These are phyloP conservation scores for Hypericum androsaemum DNA, from an alignment of 345 rosid genomes.

Conservation along the genomic window DNA sequence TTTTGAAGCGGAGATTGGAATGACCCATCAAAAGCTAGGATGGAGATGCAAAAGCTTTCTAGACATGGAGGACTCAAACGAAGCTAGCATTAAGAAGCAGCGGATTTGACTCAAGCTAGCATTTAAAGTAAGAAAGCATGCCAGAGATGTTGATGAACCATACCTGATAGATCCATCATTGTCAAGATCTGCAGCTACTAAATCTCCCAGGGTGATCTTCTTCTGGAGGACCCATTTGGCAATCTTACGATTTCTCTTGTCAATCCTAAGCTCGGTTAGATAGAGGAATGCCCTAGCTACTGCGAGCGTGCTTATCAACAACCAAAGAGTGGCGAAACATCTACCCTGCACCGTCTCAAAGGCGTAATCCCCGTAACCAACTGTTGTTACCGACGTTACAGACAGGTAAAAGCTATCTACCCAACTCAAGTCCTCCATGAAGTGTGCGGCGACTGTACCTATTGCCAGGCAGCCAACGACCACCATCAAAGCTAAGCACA, in stretches of 20 bases:
- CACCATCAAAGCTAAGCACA: slow-evolving; percentile 36
- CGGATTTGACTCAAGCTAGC: too few species aligned
- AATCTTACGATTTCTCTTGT: slow-evolving; percentile 42
- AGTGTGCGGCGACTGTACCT: slow-evolving; percentile 35
- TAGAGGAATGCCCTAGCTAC: slow-evolving; percentile 58
- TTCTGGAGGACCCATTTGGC: slow-evolving; percentile 58
- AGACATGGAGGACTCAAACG: too few species aligned
- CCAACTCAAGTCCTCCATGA: slow-evolving; percentile 42
- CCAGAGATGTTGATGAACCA: background rate
- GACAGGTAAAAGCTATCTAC: slow-evolving; percentile 54
- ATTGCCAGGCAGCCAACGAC: slow-evolving; percentile 40
- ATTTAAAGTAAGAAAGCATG: too few species aligned
- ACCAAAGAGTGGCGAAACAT: slow-evolving; percentile 56
- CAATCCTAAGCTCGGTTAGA: slow-evolving; percentile 48
- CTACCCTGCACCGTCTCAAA: slow-evolving; percentile 38
- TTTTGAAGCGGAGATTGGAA: too few species aligned
- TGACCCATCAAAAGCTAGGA: too few species aligned
- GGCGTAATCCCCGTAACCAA: slow-evolving; percentile 57
- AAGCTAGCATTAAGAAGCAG: too few species aligned
- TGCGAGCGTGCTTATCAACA: slow-evolving; percentile 45
- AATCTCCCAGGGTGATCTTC: slow-evolving; percentile 54
- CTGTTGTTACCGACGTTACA: slow-evolving; percentile 60
- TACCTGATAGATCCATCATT: slow-evolving; percentile 66
- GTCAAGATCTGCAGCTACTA: slow-evolving; percentile 64
- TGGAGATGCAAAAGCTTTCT: too few species aligned